Percentiles rank a stretch among this genome's conserved stretches.
phyloP scores from a whole-genome alignment of 257 asterid species.

The Solanum ossicruentum region DNA sequence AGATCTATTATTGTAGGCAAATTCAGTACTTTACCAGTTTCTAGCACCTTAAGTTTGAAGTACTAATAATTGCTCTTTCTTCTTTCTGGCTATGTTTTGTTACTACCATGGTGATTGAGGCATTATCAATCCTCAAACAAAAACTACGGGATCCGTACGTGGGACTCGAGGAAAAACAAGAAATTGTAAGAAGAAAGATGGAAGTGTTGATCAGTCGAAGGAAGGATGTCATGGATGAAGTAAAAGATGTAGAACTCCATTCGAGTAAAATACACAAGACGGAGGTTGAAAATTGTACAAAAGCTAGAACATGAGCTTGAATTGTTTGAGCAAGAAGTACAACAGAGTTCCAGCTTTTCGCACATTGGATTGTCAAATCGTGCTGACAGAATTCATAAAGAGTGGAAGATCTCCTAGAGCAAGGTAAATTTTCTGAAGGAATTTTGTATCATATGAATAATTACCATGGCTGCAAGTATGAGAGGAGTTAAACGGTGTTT shows the following conservation, averaged over 20 bases:
- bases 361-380: neutral
- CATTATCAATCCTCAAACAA: neutral
- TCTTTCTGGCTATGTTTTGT: neutral
- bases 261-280: neutral
- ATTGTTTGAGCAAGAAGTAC: neutral
- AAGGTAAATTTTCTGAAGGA: neutral
- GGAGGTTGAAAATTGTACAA: neutral
- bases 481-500: slow-evolving; percentile 11
- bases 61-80: neutral
- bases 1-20: neutral
- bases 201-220: neutral
- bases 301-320: neutral
- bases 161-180: neutral
- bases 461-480: slow-evolving; percentile 18
- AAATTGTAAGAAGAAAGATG: neutral
- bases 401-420: neutral
- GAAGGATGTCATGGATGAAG: neutral
- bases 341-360: neutral
- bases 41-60: neutral
- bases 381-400: neutral
- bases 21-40: neutral
- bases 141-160: neutral
- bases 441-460: neutral
- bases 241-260: neutral
- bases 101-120: neutral